Evolutionary conservation across 768 basidiomycete species (phyloP).

Genomic region (Daedaleopsis nitida): DNA sequence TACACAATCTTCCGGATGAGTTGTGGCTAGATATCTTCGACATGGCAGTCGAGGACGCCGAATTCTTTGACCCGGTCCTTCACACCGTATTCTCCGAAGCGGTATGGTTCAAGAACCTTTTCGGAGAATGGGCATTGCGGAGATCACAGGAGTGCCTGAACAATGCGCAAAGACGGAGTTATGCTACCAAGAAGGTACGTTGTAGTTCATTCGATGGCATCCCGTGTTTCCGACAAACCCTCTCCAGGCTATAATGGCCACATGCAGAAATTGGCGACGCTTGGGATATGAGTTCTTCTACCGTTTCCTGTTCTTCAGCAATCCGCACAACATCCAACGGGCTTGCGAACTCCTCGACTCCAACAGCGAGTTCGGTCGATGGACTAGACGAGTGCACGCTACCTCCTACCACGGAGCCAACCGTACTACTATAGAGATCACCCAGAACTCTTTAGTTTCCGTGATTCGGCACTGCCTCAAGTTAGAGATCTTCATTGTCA

Average conservation of each 20-base stretch:
- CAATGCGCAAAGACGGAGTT: constrained; percentile 59
- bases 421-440: constrained; percentile 46
- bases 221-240: constrained; percentile 2
- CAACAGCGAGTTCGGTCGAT: constrained; percentile 63
- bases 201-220: constrained; percentile 1
- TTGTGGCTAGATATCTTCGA: constrained; percentile 72
- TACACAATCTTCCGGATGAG: constrained; percentile 59
- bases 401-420: constrained; percentile 49
- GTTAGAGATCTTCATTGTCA: constrained; percentile 71
- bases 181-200: constrained; percentile 67
- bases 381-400: constrained; percentile 73
- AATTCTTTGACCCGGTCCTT: constrained; percentile 61
- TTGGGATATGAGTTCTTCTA: constrained; percentile 69
- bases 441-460: constrained; percentile 56
- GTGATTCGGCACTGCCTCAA: constrained; percentile 70
- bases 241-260: constrained; percentile 62
- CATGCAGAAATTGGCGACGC: constrained; percentile 64
- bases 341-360: constrained; percentile 56
- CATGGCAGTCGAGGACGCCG: constrained; percentile 68
- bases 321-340: constrained; percentile 54
- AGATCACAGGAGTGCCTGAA: constrained; percentile 62
- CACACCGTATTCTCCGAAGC: constrained; percentile 66
- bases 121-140: constrained; percentile 57
- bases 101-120: constrained; percentile 60
- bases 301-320: constrained; percentile 67